These are phyloP conservation scores for Ajuga chamaepitys DNA, from an alignment of 257 asterid genomes.

Conservation along the genomic window DNA sequence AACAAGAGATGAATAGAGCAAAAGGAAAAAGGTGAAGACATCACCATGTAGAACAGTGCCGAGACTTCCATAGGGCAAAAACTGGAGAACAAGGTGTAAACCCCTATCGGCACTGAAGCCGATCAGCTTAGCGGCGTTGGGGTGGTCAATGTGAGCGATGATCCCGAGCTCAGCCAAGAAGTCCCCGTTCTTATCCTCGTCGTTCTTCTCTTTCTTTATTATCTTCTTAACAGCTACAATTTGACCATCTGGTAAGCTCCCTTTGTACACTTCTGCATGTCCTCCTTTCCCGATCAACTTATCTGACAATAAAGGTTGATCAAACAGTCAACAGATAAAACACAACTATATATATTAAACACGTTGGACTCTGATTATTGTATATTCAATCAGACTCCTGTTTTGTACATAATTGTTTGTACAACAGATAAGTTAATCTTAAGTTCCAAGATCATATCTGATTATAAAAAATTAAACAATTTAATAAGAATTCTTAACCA, in stretches of 20 bases:
- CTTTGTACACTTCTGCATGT: slow-evolving; percentile 89
- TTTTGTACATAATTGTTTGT: neutral
- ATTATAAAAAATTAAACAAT: neutral
- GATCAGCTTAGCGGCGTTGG: slow-evolving; percentile 71
- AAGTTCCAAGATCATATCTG: slow-evolving; percentile 1
- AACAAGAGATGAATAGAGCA: neutral
- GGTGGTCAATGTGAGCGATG: slow-evolving; percentile 89
- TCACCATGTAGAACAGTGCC: slow-evolving; percentile 72
- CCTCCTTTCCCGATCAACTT: slow-evolving; percentile 93
- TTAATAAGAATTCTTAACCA: no score
- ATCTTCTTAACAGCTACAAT: slow-evolving; percentile 87
- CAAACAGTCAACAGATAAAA: slow-evolving; percentile 4
- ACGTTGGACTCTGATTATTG: no score
- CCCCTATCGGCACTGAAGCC: slow-evolving; percentile 78
- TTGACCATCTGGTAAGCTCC: slow-evolving; percentile 64
- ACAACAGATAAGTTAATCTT: slow-evolving; percentile 2
- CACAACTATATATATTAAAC: neutral
- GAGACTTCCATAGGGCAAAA: slow-evolving; percentile 70
- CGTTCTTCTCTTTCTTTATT: slow-evolving; percentile 50
- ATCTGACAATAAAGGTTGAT: no score
- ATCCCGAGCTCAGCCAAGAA: slow-evolving; percentile 92
- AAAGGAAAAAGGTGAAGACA: neutral
- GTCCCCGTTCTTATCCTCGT: slow-evolving; percentile 70
- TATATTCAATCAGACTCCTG: neutral
- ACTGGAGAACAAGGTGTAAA: slow-evolving; percentile 79